A percentile compares a stretch with the other conserved stretches of the same genome.
Conservation (phyloP, 2,329 filamentous ascomycete genomes). For the Fusarium sp. region DNA sequence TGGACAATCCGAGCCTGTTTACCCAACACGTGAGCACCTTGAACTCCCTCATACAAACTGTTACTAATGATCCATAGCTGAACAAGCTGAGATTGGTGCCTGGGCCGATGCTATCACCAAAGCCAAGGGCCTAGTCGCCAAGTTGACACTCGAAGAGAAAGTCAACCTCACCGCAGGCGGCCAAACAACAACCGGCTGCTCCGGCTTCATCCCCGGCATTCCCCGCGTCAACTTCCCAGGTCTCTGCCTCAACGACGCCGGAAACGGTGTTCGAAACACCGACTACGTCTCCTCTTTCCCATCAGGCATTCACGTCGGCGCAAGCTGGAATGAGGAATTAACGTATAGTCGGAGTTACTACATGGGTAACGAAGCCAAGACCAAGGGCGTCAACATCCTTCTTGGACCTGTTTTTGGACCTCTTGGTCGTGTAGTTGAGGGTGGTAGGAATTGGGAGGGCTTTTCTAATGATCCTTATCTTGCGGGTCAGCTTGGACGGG, state of each 20-base stretch:
- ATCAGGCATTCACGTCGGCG: conserved; percentile 15
- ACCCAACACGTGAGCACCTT: conserved; percentile 9
- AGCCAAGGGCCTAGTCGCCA: not conserved
- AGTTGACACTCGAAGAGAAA: conserved; percentile 24
- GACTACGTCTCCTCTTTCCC: conserved; percentile 22
- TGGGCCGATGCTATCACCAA: conserved; percentile 7
- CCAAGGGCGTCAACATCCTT: conserved; percentile 5
- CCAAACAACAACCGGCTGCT: conserved; percentile 5
- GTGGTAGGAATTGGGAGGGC: conserved; percentile 10
- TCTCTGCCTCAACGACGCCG: conserved; percentile 12
- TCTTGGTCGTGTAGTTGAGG: conserved; percentile 6
- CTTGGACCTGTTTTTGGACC: conserved; percentile 12
- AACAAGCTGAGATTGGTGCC: conserved; percentile 1
- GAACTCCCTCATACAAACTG: fast-evolving
- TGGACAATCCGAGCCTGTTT: conserved; percentile 4
- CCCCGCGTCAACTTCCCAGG: conserved; percentile 2
- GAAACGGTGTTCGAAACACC: conserved; percentile 10
- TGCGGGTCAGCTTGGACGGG: not conserved
- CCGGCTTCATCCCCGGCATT: conserved; percentile 7
- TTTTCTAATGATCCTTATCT: conserved; percentile 24
- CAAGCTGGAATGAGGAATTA: conserved; percentile 21
- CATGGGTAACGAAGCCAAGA: conserved; percentile 18
- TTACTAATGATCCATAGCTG: not conserved
- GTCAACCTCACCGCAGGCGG: conserved; percentile 25
- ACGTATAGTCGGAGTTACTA: conserved; percentile 16